Conservation (phyloP, 2,329 filamentous ascomycete genomes). For the Pseudocercospora fuligena region DNA sequence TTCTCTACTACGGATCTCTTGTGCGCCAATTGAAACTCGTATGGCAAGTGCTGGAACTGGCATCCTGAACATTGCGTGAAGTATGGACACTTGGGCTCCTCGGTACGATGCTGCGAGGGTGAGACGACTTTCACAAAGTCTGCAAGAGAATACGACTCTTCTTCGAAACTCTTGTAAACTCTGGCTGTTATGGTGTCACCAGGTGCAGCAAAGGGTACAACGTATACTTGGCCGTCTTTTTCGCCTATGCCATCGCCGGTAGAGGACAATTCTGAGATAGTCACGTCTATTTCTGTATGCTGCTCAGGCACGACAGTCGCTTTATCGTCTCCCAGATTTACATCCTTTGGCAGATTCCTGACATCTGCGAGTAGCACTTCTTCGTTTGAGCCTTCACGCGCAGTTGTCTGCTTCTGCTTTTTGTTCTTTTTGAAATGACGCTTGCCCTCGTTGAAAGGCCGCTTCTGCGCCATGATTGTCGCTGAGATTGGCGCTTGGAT, state of each 20-base stretch:
- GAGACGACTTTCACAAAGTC: slow-evolving; percentile 80
- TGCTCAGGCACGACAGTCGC: slow-evolving; percentile 56
- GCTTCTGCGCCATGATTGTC: slow-evolving; percentile 41
- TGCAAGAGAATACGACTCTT: slow-evolving; percentile 72
- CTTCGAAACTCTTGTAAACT: slow-evolving; percentile 71
- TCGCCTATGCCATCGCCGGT: slow-evolving; percentile 89
- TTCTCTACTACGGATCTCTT: slow-evolving; percentile 89
- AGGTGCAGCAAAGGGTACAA: slow-evolving; percentile 85
- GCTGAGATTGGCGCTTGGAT: not conserved
- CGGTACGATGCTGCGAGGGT: slow-evolving; percentile 76
- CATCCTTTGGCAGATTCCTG: slow-evolving; percentile 46
- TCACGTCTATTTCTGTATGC: slow-evolving; percentile 78
- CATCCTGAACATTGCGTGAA: slow-evolving; percentile 88
- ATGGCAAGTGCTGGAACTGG: slow-evolving; percentile 96
- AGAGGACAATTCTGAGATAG: slow-evolving; percentile 82
- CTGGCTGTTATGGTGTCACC: slow-evolving; percentile 82
- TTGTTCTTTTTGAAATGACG: slow-evolving; percentile 51
- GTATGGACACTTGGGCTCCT: slow-evolving; percentile 79
- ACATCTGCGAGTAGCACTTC: slow-evolving; percentile 55
- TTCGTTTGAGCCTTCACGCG: slow-evolving; percentile 53
- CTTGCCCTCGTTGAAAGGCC: slow-evolving; percentile 44
- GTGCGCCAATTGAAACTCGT: slow-evolving; percentile 79
- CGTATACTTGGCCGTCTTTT: slow-evolving; percentile 72
- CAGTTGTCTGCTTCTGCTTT: slow-evolving; percentile 52
- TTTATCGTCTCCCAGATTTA: slow-evolving; percentile 27